Evolutionary conservation across 176 grass and related monocot genomes (phyloP).

Genomic region (Hordeum vulgare): MorexV3_pseudomolecules_assembly NC_058524.1:143991464-143991963

Average conservation of each 20-base stretch:
- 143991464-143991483: neutral
- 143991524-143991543: conserved; percentile 98
- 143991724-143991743: conserved; percentile 79
- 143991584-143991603: conserved; percentile 86
- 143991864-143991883: conserved; percentile 6
- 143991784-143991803: conserved; percentile 92
- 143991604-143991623: conserved; percentile 95
- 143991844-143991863: neutral
- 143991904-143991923: conserved; percentile 71
- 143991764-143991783: conserved; percentile 92
- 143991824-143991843: conserved; percentile 42
- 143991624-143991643: conserved; percentile 97
- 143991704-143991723: conserved; percentile 82
- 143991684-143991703: conserved; percentile 94
- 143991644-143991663: conserved; percentile 91
- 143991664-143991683: conserved; percentile 93
- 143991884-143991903: conserved; percentile 25
- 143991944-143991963: conserved; percentile 88
- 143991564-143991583: conserved; percentile 87
- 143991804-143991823: conserved; percentile 89
- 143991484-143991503: neutral
- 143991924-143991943: conserved; percentile 78
- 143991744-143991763: conserved; percentile 90
- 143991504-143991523: conserved; percentile 45
- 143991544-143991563: conserved; percentile 82